These are phyloP conservation scores for Penicillium dipodomyicola DNA, from an alignment of 495 filamentous ascomycete genomes.

Conservation along the genomic window DNA sequence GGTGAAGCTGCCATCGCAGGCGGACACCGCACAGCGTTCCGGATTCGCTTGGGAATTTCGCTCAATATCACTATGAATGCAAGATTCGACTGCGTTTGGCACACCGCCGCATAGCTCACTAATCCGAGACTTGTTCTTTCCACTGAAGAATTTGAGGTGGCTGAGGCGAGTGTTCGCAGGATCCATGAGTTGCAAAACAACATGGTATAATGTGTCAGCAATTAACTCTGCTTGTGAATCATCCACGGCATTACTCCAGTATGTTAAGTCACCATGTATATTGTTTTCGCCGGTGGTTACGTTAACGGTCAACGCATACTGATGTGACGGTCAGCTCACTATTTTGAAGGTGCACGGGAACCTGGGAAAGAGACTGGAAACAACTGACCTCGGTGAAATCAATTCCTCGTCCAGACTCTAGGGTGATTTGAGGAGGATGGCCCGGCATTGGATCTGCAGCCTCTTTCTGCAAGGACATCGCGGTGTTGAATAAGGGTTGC, in stretches of 20 bases:
- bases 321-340: too few species aligned
- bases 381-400: conserved; percentile 17
- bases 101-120: too few species aligned
- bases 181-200: conserved; percentile 11
- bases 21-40: conserved; percentile 15
- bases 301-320: conserved; percentile 51
- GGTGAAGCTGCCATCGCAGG: conserved; percentile 43
- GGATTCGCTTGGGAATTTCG: neutral
- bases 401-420: neutral
- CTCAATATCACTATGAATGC: neutral
- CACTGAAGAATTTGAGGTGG: too few species aligned
- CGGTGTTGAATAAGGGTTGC: conserved; percentile 20
- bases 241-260: conserved; percentile 21
- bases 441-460: neutral
- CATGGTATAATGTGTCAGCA: conserved; percentile 12
- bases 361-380: neutral
- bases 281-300: conserved; percentile 38
- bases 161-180: neutral
- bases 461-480: conserved; percentile 16
- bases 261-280: conserved; percentile 20
- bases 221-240: conserved; percentile 22
- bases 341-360: too few species aligned
- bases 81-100: too few species aligned
- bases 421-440: neutral
- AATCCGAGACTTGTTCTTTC: too few species aligned